Base-by-base conservation (phyloP, 139 green algal species). In the Klebsormidium nitens region DNA sequence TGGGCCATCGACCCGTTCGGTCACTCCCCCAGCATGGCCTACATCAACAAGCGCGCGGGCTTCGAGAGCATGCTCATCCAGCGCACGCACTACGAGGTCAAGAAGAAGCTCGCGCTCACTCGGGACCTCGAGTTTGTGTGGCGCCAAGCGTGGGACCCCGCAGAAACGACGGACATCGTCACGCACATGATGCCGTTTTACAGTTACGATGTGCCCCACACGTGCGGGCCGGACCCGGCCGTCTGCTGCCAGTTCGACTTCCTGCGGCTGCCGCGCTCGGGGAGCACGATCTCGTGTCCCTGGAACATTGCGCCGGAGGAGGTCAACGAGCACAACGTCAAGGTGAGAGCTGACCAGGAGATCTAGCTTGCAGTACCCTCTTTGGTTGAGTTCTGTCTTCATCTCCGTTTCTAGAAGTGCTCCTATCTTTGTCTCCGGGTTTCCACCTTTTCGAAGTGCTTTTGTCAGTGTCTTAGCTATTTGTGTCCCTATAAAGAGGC, bases 181-280 rank as follows among this genome's bases (percentile, higher is more conserved):
- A 71, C 49, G 29, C 71, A 78, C 55, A 75, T 78, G 63, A 75
- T 78, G 71, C 71, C 71, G 2, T 78, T 78, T 31, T 78, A 75
- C 64, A 61, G 35, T 2, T 78, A 78, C 46, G 71, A 78, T 39
- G 31, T 74, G 11, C 71, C 71, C 6, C 71, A 78, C 63, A 78
- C 63, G 8, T 78, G 71, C 37, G 71, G 71, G 3, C 71, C 71
- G 0, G 71, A 78, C 5, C 63, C 71, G 4, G 36, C 64, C 63
- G 37, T 78, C 17, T 78, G 71, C 59, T 78, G 71, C 38, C 71
- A 78, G 64, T 75, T 78, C 65, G 70, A 77, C 60, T 77, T 77
- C 65, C 34, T 32, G 1, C 36, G 65, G 28, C 50, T n/a, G 46
- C 31, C 3, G 4, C 17, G 55, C 31, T 3, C 52, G 4, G 19